phyloP scores from a whole-genome alignment of 805 yeast genomes.

The Maudiozyma saulgeensis region DNA sequence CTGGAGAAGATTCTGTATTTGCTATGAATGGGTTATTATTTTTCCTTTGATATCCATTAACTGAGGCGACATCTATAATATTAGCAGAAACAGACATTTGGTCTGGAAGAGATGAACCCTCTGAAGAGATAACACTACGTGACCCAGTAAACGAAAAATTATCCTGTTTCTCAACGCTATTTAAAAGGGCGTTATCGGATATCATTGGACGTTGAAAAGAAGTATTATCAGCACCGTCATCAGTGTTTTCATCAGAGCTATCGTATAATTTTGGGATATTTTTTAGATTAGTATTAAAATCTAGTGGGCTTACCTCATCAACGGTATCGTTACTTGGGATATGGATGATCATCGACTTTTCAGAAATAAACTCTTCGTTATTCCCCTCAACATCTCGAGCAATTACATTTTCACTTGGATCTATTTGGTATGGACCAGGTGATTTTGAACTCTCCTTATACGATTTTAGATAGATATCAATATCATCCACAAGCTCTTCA shows the following conservation, averaged over 20 bases:
- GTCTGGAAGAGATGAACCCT: neutral
- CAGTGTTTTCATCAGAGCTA: neutral
- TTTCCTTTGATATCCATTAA: neutral
- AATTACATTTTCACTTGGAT: neutral
- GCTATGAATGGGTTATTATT: slow-evolving; percentile 1
- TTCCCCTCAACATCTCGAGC: neutral
- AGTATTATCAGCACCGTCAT: neutral
- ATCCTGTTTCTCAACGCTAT: neutral
- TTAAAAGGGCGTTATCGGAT: neutral
- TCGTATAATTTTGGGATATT: neutral
- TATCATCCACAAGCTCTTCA: slow-evolving; percentile 27
- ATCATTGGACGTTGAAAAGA: neutral
- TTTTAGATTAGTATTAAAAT: neutral
- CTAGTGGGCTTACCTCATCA: neutral
- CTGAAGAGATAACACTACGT: neutral
- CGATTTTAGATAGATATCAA: slow-evolving; percentile 20
- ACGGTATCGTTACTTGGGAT: neutral
- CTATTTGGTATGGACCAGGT: neutral
- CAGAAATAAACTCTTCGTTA: neutral
- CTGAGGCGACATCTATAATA: neutral
- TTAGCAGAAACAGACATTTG: neutral
- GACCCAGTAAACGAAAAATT: neutral
- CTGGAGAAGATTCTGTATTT: neutral
- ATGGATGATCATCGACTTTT: neutral
- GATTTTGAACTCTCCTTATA: slow-evolving; percentile 8